Evolutionary conservation across 257 asterid species (phyloP).

Genomic region (Capsicum chinense): DNA sequence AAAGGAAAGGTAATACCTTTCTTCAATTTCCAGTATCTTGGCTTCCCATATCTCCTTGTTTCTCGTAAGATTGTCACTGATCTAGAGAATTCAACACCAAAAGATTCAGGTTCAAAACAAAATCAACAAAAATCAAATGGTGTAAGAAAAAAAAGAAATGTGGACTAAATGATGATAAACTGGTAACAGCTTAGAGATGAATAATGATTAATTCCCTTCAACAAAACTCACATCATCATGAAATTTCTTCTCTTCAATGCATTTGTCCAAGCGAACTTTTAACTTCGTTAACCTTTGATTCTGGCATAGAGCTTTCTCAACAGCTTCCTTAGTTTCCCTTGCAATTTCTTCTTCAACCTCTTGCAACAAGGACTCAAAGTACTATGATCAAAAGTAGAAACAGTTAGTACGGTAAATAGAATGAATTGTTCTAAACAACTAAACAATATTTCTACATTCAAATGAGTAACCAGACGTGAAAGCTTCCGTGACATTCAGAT

Average conservation of each 20-base stretch:
- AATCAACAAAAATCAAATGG: constrained; percentile 6
- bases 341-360: constrained; percentile 76
- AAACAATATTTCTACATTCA: not conserved
- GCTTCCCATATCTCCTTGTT: constrained; percentile 84
- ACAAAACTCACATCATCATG: constrained; percentile 70
- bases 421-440: constrained; percentile 29
- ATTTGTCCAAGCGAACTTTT: constrained; percentile 69
- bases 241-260: constrained; percentile 68
- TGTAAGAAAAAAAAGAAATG: not conserved
- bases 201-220: not conserved
- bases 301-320: constrained; percentile 73
- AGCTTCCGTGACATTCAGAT: not conserved
- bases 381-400: constrained; percentile 58
- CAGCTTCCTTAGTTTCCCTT: constrained; percentile 64
- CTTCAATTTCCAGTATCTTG: constrained; percentile 59
- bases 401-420: constrained; percentile 32
- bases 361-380: constrained; percentile 78
- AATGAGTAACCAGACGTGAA: not conserved
- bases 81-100: constrained; percentile 45
- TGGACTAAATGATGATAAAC: not conserved
- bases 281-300: constrained; percentile 75
- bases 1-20: constrained; percentile 53
- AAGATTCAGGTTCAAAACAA: constrained; percentile 16
- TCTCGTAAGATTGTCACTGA: constrained; percentile 80
- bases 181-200: constrained; percentile 7